phyloP scores from a whole-genome alignment of 2,329 filamentous ascomycete genomes.

The Sarocladium brachiariae region DNA sequence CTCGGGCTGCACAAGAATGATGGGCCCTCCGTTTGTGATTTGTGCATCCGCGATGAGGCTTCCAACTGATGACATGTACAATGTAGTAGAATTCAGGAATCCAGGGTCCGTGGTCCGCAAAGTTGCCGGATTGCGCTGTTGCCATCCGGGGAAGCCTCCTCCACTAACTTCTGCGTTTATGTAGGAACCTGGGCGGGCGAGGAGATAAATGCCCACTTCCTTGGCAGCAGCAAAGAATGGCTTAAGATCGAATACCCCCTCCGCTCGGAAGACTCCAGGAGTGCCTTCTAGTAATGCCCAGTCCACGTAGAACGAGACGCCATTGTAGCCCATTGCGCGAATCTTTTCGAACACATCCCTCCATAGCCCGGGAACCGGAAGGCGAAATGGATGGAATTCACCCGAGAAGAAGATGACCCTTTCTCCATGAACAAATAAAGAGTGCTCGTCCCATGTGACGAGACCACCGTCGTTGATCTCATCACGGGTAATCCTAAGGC shows the following conservation, averaged over 20 bases:
- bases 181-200: slow-evolving; percentile 66
- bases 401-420: slow-evolving; percentile 65
- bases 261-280: slow-evolving; percentile 59
- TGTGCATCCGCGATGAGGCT: slow-evolving; percentile 65
- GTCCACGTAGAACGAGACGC: slow-evolving; percentile 71
- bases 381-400: slow-evolving; percentile 63
- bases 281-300: slow-evolving; percentile 75
- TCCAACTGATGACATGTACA: slow-evolving; percentile 57
- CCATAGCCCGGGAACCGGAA: slow-evolving; percentile 34
- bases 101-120: slow-evolving; percentile 56
- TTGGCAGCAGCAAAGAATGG: slow-evolving; percentile 71
- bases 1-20: slow-evolving; percentile 74
- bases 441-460: slow-evolving; percentile 67
- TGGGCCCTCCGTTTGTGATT: slow-evolving; percentile 74
- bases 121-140: slow-evolving; percentile 59
- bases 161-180: slow-evolving; percentile 74
- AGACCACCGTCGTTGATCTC: slow-evolving; percentile 16
- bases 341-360: slow-evolving; percentile 77
- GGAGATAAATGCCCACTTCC: slow-evolving; percentile 67
- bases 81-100: slow-evolving; percentile 60
- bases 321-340: slow-evolving; percentile 72
- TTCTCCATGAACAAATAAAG: slow-evolving; percentile 63
- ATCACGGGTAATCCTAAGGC: too few relatives aligned
- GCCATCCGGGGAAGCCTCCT: slow-evolving; percentile 76
- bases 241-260: slow-evolving; percentile 65